Evolutionary conservation across 1,139 yeast genomes (phyloP).

Genomic region (Hansenula lynferdii): DNA sequence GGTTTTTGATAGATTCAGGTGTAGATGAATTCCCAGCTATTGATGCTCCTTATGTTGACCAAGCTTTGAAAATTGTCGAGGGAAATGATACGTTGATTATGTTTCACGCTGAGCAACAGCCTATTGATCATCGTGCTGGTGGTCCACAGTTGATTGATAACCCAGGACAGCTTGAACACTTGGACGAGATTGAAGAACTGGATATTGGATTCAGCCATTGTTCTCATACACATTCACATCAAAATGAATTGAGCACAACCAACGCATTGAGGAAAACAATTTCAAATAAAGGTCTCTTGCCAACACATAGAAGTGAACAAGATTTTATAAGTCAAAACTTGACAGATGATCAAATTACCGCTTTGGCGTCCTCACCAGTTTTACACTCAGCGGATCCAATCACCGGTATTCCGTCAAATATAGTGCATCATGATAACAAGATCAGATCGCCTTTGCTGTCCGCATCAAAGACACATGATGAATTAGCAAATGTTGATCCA

Average conservation of each 20-base stretch:
- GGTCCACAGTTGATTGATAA: too few species aligned
- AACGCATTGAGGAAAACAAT: too few species aligned
- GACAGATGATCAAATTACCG: constrained; percentile 44
- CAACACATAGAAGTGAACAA: constrained; percentile 5
- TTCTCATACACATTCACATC: too few species aligned
- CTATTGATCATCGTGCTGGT: constrained; percentile 31
- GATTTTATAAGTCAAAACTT: constrained; percentile 24
- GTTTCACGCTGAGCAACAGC: constrained; percentile 93
- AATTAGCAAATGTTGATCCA: constrained; percentile 51
- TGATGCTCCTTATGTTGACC: constrained; percentile 50
- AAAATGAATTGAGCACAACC: too few species aligned
- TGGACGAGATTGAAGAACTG: constrained; percentile 10
- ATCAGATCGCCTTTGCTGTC: constrained; percentile 37
- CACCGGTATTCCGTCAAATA: constrained; percentile 42
- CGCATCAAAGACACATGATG: constrained; percentile 38
- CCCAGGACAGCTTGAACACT: background rate
- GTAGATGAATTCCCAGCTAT: constrained; percentile 93
- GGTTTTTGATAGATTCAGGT: constrained; percentile 86
- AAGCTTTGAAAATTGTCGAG: constrained; percentile 60
- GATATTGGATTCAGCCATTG: constrained; percentile 10
- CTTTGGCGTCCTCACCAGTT: constrained; percentile 49
- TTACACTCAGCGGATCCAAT: constrained; percentile 56
- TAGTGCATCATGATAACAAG: constrained; percentile 33
- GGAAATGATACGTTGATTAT: constrained; percentile 66
- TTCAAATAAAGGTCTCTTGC: constrained; percentile 3